A percentile compares a stretch with the other conserved stretches of the same genome.
Evolutionary conservation across 2,329 filamentous ascomycete species (phyloP).

Genomic region (Diplocarpon mali): DNA sequence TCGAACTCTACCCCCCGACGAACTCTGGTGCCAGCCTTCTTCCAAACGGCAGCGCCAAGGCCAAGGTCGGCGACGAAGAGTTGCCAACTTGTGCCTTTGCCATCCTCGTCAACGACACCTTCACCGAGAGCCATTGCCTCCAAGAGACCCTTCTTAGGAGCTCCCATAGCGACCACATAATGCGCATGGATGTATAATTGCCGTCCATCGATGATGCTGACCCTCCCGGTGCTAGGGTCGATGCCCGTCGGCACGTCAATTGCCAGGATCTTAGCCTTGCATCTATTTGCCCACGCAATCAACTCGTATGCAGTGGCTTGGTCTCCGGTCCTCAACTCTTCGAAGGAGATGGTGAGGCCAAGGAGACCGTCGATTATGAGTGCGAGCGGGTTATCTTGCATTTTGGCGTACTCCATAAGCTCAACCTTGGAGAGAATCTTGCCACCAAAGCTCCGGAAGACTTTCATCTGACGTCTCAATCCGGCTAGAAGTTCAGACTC

Average conservation of each 20-base stretch:
- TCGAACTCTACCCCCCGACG: constrained; percentile 84
- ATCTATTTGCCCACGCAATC: constrained; percentile 88
- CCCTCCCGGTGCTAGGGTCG: constrained; percentile 63
- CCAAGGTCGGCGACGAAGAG: constrained; percentile 82
- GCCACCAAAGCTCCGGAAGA: constrained; percentile 76
- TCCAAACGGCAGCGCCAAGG: constrained; percentile 71
- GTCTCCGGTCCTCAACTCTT: constrained; percentile 73
- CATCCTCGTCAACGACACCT: constrained; percentile 24
- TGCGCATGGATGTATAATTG: constrained; percentile 71
- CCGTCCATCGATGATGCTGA: constrained; percentile 58
- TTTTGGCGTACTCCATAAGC: constrained; percentile 49
- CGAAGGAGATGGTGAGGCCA: constrained; percentile 77
- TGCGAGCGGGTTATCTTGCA: constrained; percentile 54
- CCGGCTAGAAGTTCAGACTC: constrained; percentile 72
- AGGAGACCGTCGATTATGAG: constrained; percentile 84
- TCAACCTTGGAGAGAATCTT: constrained; percentile 52
- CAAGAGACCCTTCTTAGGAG: constrained; percentile 74
- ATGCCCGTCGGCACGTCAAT: constrained; percentile 89
- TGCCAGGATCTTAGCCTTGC: constrained; percentile 69
- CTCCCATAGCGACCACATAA: constrained; percentile 75
- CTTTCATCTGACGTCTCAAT: constrained; percentile 67
- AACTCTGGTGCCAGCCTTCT: constrained; percentile 69
- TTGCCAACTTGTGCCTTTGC: constrained; percentile 46
- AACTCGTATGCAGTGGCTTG: constrained; percentile 79
- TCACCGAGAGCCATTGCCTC: constrained; percentile 47